phyloP scores from a whole-genome alignment of 495 filamentous ascomycete genomes.

The Hypoxylon subgilvum region DNA sequence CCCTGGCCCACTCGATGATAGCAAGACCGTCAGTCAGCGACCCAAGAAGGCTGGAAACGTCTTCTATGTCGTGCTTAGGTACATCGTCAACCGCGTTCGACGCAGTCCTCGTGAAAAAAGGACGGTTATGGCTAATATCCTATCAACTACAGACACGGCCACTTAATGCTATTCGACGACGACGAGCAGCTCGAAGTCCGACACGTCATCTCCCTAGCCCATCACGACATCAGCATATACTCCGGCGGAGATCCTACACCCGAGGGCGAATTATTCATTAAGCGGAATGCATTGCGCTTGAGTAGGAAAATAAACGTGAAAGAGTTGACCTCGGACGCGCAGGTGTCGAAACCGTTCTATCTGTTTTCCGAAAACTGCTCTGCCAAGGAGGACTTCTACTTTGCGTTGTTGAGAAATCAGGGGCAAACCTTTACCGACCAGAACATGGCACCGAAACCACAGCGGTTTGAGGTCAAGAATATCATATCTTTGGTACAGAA shows the following conservation, averaged over 20 bases:
- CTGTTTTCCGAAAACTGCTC: constrained; percentile 93
- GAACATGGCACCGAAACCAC: constrained; percentile 69
- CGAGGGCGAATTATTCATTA: constrained; percentile 93
- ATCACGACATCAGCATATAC: constrained; percentile 85
- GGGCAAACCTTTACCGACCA: constrained; percentile 64
- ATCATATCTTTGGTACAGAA: constrained; percentile 85
- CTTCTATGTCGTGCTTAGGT: constrained; percentile 93
- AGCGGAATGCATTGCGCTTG: constrained; percentile 90
- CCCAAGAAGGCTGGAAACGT: constrained; percentile 81
- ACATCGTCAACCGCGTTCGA: constrained; percentile 37
- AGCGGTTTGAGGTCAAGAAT: constrained; percentile 81
- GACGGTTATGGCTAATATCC: constrained; percentile 8
- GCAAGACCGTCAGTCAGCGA: constrained; percentile 59
- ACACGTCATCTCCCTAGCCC: constrained; percentile 89
- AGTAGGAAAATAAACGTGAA: constrained; percentile 69
- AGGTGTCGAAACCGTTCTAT: constrained; percentile 79
- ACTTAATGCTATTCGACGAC: constrained; percentile 97
- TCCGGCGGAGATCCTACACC: constrained; percentile 80
- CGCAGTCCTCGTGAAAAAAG: background rate
- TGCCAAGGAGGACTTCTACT: constrained; percentile 98
- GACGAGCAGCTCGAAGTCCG: constrained; percentile 87
- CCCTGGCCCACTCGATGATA: constrained; percentile 56
- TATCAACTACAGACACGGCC: constrained; percentile 72
- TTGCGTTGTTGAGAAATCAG: constrained; percentile 85
- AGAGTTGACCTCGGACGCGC: constrained; percentile 58